phyloP scores from a whole-genome alignment of 129 eudicot genomes.

The Cynara cardunculus region DNA sequence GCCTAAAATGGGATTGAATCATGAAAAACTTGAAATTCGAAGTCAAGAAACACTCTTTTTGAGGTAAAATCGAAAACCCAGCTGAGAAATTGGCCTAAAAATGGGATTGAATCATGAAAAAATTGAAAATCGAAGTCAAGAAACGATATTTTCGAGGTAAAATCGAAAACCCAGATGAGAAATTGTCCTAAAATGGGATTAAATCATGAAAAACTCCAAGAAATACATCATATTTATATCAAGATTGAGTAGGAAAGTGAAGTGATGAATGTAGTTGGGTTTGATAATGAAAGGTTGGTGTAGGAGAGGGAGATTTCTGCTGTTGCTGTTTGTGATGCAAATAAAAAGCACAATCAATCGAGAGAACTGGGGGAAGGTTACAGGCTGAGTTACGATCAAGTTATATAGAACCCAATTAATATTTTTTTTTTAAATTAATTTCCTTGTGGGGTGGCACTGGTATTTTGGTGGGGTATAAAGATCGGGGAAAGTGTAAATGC shows the following conservation, averaged over 20 bases:
- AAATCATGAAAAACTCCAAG: neutral
- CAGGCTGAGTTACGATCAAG: constrained; percentile 30
- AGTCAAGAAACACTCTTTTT: neutral
- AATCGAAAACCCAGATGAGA: constrained; percentile 20
- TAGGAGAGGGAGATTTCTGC: too few relatives aligned
- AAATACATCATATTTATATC: constrained; percentile 19
- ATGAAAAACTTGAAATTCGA: neutral
- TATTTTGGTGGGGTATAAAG: constrained; percentile 13
- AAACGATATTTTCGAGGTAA: constrained; percentile 5
- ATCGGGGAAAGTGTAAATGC: constrained; percentile 36
- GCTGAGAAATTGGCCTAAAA: neutral
- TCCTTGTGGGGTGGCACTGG: neutral
- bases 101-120: neutral
- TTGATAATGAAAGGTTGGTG: constrained; percentile 36
- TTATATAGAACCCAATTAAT: constrained; percentile 50
- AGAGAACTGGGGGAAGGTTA: constrained; percentile 41
- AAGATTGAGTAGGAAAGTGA: constrained; percentile 8
- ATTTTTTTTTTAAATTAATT: neutral
- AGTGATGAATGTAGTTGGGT: constrained; percentile 28
- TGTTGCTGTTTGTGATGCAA: constrained; percentile 35
- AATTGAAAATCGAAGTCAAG: neutral
- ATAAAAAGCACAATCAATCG: constrained; percentile 22
- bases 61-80: constrained; percentile 15
- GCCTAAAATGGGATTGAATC: neutral
- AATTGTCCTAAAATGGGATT: neutral